Evolutionary conservation across 2,329 filamentous ascomycete species (phyloP).

Genomic region (Metarhizium album): DNA sequence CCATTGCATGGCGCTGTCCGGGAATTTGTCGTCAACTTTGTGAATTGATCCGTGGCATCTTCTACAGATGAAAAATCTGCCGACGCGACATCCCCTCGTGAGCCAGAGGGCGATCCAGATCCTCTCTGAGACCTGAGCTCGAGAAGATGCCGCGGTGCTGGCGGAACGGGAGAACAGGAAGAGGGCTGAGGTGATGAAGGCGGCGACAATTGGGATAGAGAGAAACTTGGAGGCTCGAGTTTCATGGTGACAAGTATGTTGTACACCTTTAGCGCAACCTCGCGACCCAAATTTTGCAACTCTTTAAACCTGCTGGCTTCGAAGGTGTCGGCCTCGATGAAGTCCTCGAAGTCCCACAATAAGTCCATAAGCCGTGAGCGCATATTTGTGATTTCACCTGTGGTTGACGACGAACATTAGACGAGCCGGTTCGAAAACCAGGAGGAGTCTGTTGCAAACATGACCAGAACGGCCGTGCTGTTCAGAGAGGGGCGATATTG

Average conservation of each 20-base stretch:
- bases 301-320: conserved; percentile 38
- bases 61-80: conserved; percentile 11
- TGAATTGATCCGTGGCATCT: conserved; percentile 19
- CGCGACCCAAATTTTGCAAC: conserved; percentile 36
- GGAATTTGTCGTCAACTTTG: conserved; percentile 16
- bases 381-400: conserved; percentile 40
- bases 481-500: neutral
- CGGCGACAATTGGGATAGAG: conserved; percentile 18
- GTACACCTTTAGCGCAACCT: conserved; percentile 35
- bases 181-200: conserved; percentile 13
- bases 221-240: conserved; percentile 25
- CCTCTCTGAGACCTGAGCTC: neutral
- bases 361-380: conserved; percentile 37
- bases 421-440: neutral
- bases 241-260: conserved; percentile 45
- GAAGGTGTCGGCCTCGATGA: conserved; percentile 36
- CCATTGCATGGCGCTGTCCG: conserved; percentile 12
- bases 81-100: conserved; percentile 2
- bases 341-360: conserved; percentile 49
- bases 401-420: neutral
- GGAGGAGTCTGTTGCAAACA: neutral
- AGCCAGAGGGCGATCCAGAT: conserved; percentile 3
- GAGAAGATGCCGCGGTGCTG: neutral
- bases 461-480: neutral
- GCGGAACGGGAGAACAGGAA: conserved; percentile 6